phyloP scores from a whole-genome alignment of 2,329 filamentous ascomycete genomes.

The Penicillium sclerotiorum region DNA sequence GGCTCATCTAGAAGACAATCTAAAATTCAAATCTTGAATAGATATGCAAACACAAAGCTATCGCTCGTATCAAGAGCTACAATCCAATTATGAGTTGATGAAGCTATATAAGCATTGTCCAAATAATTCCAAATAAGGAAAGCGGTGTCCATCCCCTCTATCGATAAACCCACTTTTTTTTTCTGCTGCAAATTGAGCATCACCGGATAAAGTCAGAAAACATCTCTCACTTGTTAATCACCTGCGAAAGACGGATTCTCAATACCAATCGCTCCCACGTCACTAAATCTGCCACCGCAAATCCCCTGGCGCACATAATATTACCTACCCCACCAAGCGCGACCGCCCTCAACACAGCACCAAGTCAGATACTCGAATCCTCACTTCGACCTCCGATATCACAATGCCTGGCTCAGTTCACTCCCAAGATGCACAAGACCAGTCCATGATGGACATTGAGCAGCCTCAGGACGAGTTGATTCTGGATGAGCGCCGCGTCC shows the following conservation, averaged over 20 bases:
- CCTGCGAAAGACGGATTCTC: not conserved
- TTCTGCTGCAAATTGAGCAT: conserved; percentile 6
- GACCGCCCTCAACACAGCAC: too few relatives aligned
- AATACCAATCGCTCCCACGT: not conserved
- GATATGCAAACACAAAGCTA: too few relatives aligned
- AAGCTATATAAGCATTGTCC: too few relatives aligned
- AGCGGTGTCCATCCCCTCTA: conserved; percentile 22
- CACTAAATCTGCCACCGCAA: too few relatives aligned
- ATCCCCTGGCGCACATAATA: too few relatives aligned
- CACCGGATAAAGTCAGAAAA: not conserved
- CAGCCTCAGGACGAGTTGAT: conserved; percentile 20
- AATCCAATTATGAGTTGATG: too few relatives aligned
- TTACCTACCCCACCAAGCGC: too few relatives aligned
- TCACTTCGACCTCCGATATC: not conserved
- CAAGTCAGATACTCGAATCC: too few relatives aligned
- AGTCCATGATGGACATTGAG: conserved; percentile 45
- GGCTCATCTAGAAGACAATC: too few relatives aligned
- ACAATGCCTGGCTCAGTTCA: conserved; percentile 44
- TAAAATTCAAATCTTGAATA: too few relatives aligned
- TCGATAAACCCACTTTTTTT: conserved; percentile 33
- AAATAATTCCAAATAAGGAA: conserved; percentile 17
- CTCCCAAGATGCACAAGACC: conserved; percentile 37
- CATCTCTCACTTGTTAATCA: not conserved
- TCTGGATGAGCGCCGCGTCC: conserved; percentile 57
- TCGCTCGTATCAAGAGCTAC: too few relatives aligned